A percentile compares a stretch with the other conserved stretches of the same genome.
Conservation (phyloP, 768 basidiomycete species). For the Termitomyces sp. region DNA sequence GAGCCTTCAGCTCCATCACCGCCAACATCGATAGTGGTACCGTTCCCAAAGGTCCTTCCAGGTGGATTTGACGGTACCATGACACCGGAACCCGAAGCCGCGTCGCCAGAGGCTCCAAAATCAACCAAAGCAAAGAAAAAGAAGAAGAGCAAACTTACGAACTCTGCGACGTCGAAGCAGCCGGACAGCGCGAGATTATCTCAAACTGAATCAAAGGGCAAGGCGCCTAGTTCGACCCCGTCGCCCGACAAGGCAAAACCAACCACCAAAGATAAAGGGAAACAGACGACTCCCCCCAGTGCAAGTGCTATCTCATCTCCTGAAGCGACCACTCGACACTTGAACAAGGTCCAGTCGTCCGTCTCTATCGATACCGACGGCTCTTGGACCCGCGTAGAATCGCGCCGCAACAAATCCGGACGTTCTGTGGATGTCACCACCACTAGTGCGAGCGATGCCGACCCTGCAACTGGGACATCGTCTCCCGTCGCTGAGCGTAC, state of each 20-base stretch:
- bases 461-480: conserved; percentile 36
- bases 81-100: not conserved
- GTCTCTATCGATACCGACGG: conserved; percentile 48
- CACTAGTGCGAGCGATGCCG: conserved; percentile 50
- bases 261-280: not conserved
- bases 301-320: conserved; percentile 4
- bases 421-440: conserved; percentile 34
- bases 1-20: not conserved
- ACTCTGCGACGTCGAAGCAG: not conserved
- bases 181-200: not conserved
- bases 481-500: conserved; percentile 33
- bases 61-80: conserved; percentile 36
- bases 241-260: not conserved
- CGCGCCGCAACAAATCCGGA: conserved; percentile 24
- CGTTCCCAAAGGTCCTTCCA: conserved; percentile 38
- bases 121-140: conserved; percentile 16
- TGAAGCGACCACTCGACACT: conserved; percentile 11
- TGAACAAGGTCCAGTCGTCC: conserved; percentile 26
- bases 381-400: conserved; percentile 72
- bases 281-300: not conserved
- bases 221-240: conserved; percentile 21
- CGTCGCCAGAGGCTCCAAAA: not conserved
- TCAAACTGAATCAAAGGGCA: conserved; percentile 14
- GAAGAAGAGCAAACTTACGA: conserved; percentile 33
- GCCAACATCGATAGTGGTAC: conserved; percentile 16